Base-by-base conservation (phyloP, 371 early-diverging fungal genomes). In the Apophysomyces sp. region DNA sequence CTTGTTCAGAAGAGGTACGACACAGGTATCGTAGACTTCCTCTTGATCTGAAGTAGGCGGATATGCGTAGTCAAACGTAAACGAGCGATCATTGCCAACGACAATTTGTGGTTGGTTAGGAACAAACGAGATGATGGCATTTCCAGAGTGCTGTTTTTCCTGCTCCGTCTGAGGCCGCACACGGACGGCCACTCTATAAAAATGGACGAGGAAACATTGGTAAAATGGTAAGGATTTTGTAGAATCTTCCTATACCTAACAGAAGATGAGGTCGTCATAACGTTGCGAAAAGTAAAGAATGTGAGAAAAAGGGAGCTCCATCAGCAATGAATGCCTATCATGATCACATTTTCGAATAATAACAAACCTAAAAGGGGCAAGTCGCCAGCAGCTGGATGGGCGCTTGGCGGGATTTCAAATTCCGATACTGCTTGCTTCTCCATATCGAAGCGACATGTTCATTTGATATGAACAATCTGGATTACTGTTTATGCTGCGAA, bases 41-140 rank as follows among this genome's bases (percentile, higher is more conserved):
- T 72, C 49, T 68, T 96, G 96, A n/a, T 60, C 53, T 2, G 83
- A 58, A 16, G 83, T 80, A 8, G 82, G 73, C 4, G 83, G 85
- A 71, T 88, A 94, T 15, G 88, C 89, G 60, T 86, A 69, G 74
- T 95, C 93, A 63, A 85, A 94, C 51, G 87, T 84, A 70, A 92
- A 94, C 2, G 81, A 76, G 27, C 78, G 74, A 26, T 84, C 78
- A 11, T 74, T 62, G 8, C 77, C 82, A n/a, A 84, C 69, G 16
- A 72, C 65, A 28, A 84, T 75, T 52, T 76, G 78, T 7, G 80
- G 78, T 16, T 78, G 72, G 44, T 74, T 74, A 15, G 82, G 80
- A 31, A 80, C 71, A 60, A 72, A 71, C 5, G 24, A 54, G 27
- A 53, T 53, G 39, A 51, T 53, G 53, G 39, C 52, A 28, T 60